These are phyloP conservation scores for Xylaria sp. DNA, from an alignment of 2,329 filamentous ascomycete genomes.

Conservation along the genomic window DNA sequence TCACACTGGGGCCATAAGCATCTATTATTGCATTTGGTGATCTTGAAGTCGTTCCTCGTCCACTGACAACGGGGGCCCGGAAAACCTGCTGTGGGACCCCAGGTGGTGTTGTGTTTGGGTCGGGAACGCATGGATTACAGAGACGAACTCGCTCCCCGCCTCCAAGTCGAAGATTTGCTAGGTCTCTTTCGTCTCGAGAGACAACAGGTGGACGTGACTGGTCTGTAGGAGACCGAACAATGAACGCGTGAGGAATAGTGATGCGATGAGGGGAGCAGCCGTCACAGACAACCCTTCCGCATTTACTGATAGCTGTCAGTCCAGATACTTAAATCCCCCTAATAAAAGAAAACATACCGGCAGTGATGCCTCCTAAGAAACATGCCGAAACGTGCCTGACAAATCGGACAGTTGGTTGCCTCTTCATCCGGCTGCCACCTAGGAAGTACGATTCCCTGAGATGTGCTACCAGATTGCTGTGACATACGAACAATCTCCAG, in stretches of 20 bases:
- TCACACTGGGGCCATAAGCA: neutral
- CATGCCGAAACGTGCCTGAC: conserved; percentile 70
- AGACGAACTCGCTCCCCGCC: conserved; percentile 55
- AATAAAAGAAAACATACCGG: conserved; percentile 47
- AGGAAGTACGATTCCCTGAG: conserved; percentile 54
- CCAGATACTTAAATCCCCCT: neutral
- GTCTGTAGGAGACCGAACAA: conserved; percentile 67
- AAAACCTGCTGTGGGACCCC: conserved; percentile 36
- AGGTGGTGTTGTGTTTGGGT: conserved; percentile 55
- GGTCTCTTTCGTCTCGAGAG: conserved; percentile 38
- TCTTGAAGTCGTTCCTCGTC: conserved; percentile 37
- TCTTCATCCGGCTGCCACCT: conserved; percentile 86
- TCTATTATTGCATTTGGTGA: conserved; percentile 38
- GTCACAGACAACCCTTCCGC: conserved; percentile 84
- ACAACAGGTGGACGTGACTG: conserved; percentile 31
- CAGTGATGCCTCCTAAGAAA: conserved; percentile 91
- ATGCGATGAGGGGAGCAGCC: conserved; percentile 90
- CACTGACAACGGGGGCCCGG: conserved; percentile 4
- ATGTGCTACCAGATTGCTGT: neutral
- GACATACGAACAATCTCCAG: conserved; percentile 6
- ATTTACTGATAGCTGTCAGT: conserved; percentile 56
- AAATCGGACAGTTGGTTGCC: conserved; percentile 79
- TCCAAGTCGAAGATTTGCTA: conserved; percentile 39
- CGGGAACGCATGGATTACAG: conserved; percentile 58
- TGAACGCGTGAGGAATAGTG: conserved; percentile 88